A percentile compares a stretch with the other conserved stretches of the same genome.
These are phyloP conservation scores for Monosporozyma unispora DNA, from an alignment of 805 yeast genomes.

Conservation along the genomic window DNA sequence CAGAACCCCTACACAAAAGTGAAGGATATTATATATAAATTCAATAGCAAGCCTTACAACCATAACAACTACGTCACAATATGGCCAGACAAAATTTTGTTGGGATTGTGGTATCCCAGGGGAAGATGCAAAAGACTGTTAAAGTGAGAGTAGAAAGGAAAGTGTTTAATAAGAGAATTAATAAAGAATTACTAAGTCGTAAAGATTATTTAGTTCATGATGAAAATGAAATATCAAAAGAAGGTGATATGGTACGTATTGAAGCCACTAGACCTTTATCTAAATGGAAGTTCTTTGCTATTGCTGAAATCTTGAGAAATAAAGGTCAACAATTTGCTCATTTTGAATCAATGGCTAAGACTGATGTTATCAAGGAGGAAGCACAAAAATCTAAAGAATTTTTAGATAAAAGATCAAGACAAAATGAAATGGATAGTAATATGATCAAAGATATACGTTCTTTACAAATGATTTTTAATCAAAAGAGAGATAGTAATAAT, in stretches of 20 bases:
- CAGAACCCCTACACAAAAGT: no score
- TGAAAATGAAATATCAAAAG: constrained; percentile 82
- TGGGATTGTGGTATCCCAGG: constrained; percentile 92
- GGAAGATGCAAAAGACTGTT: constrained; percentile 91
- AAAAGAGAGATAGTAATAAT: not conserved
- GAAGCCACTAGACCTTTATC: constrained; percentile 83
- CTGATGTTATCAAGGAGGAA: constrained; percentile 61
- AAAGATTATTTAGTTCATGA: constrained; percentile 89
- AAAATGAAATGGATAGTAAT: constrained; percentile 19
- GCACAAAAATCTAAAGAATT: constrained; percentile 45
- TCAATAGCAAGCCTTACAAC: no score
- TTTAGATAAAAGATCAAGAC: constrained; percentile 37
- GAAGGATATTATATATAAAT: no score
- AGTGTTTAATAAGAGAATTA: constrained; percentile 59
- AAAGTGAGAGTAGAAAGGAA: constrained; percentile 81
- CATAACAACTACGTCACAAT: no score
- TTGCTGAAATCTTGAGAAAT: constrained; percentile 82
- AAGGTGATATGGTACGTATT: constrained; percentile 91
- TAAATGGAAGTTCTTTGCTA: constrained; percentile 74
- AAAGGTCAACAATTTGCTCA: constrained; percentile 87
- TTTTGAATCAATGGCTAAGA: constrained; percentile 66
- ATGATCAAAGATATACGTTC: constrained; percentile 25
- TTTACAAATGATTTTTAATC: constrained; percentile 19
- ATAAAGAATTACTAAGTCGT: constrained; percentile 67
- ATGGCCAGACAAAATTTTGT: constrained; percentile 85